These are phyloP conservation scores for Solanum peruvianum DNA, from an alignment of 257 asterid genomes.

Conservation along the genomic window DNA sequence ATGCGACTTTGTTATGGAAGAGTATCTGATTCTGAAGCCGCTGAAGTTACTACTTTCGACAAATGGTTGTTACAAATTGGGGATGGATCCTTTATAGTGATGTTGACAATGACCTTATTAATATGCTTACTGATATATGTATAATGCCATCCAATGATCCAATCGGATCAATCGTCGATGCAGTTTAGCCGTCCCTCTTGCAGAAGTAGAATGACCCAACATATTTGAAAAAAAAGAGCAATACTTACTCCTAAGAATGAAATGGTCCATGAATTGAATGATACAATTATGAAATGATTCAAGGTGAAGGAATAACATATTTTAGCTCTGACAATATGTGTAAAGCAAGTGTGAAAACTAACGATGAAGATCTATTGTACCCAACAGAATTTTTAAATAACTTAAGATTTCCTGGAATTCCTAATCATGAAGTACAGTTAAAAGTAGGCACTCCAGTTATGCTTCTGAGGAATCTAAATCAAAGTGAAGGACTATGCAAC, in stretches of 20 bases:
- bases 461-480: not conserved
- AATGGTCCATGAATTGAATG: not conserved
- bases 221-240: no score
- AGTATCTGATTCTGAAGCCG: not conserved
- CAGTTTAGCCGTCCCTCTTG: no score
- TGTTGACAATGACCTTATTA: not conserved
- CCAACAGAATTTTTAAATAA: not conserved
- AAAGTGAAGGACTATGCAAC: not conserved
- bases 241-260: no score
- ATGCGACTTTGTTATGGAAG: not conserved
- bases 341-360: not conserved
- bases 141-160: not conserved
- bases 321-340: no score
- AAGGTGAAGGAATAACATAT: no score
- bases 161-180: not conserved
- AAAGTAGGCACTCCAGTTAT: not conserved
- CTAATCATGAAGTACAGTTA: not conserved
- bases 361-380: not conserved
- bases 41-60: not conserved
- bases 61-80: not conserved
- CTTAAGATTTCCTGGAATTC: not conserved
- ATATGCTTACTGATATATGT: not conserved
- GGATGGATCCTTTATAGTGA: not conserved
- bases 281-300: no score
- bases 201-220: no score